Evolutionary conservation across 148 eudicot species (phyloP), one percentile per base, ranked within the genome.

Genomic region (Diospyros lotus): DNA sequence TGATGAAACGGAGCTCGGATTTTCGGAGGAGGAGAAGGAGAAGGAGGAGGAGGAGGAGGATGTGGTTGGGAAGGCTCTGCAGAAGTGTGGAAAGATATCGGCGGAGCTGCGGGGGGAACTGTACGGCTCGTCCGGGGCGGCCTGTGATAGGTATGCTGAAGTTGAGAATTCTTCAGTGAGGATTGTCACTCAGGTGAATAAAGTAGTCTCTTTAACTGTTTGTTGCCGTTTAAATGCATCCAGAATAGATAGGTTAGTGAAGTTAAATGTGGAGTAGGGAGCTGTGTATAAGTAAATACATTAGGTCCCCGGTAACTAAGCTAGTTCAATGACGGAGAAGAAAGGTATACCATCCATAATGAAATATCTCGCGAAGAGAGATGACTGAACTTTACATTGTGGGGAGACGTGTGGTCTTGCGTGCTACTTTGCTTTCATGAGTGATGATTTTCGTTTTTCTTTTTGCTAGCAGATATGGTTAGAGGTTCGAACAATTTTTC

Each of bases 31-130:
- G 9, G 84, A 73, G 4, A 84, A 77, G 14, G 85, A 75, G 28
- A 79, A 28, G 18, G 82, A 69, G 69, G 88, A 48, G 51, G 93
- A 85, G 72, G 93, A 87, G 64, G 86, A 73, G 50, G 97, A 92
- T 83, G 90, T 94, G 69, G 94, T 94, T 3, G 93, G 91, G 52
- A 92, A 78, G 80, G 98, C 98, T 66, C 79, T 95, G 78, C 86
- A 81, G 58, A 95, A 89, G 69, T 95, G 97, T 63, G 90, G 80
- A 1, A 90, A 88, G 79, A 95, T 95, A 79, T 92, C 98, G 9
- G 87, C 84, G 4, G 96, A 92, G 82, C 86, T 95, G 18, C 81
- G 86, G 78, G 82, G 80, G 45, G 97, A 95, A 84, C 82, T 95
- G 59, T 90, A 89, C 28, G 97, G 98, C 6, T 83, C 90, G 10